Base-by-base conservation (phyloP, 1,284 basidiomycete species). In the Lentinula novae-zelandiae region DNA sequence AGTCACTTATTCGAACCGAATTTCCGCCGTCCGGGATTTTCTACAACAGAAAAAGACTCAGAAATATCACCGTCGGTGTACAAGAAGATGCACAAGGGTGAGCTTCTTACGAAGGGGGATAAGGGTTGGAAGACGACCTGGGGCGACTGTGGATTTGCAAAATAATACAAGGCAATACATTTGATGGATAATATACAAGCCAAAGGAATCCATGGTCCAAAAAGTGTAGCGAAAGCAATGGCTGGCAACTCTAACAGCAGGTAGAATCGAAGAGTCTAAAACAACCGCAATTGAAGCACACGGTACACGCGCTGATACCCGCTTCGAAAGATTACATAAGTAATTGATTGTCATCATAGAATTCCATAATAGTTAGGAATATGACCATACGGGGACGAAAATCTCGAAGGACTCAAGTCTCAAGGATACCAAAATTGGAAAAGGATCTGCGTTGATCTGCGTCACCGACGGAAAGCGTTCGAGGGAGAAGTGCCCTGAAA, bases 301-400 rank as follows among this genome's bases (percentile, higher is more conserved):
- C n/a, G 8, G 9, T 27, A 9, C 44, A 9, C 44, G 20, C 42
- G 44, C n/a, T 46, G 5, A 9, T 27, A 27, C 27, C 27, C 27
- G 20, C n/a, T 17, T 46, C 44, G 22, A 9, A 9, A 27, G 44
- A 46, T 22, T 22, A 27, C 27, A 22, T 22, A 22, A 22, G 27
- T 27, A 4, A 27, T 27, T 27, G 27, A 27, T 27, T 27, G 27
- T 27, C 27, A 27, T 27, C 27, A 27, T 27, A 27, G 44, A 22
- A 22, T 44, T 52, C 50, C 50, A 34, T 53, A 53, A 39, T 53
- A 3, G 27, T 27, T 27, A 27, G 52, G 34, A 20, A 53, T 53
- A 52, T 53, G 52, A 53, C 52, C 52, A 36, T 53, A 53, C 34
- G 52, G 52, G 36, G 52, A 53, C 39, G 52, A 53, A 53, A 38